Conservation (phyloP, 2,329 filamentous ascomycete species). For the Rasamsonia emersonii region DNA sequence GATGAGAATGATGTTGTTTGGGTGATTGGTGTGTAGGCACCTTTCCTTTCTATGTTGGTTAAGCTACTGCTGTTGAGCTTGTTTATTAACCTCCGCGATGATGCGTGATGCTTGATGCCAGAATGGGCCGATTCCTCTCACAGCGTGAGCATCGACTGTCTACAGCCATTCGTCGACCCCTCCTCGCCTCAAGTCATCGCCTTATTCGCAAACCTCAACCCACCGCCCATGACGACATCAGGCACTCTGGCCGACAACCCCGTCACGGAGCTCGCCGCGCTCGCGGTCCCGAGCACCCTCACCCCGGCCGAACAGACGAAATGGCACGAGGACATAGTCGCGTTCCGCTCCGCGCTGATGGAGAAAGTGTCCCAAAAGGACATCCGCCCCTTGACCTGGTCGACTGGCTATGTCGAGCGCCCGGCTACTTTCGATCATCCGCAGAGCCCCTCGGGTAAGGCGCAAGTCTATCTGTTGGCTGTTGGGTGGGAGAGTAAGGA, state of each 20-base stretch:
- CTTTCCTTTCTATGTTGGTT: not conserved
- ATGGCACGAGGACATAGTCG: constrained; percentile 24
- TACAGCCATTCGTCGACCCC: constrained; percentile 18
- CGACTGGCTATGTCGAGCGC: constrained; percentile 29
- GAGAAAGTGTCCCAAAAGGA: constrained; percentile 21
- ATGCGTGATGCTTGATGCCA: constrained; percentile 7
- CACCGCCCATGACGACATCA: constrained; percentile 18
- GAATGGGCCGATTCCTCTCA: constrained; percentile 26
- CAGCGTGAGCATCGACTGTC: constrained; percentile 11
- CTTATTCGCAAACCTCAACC: constrained; percentile 23
- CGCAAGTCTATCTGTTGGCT: constrained; percentile 34
- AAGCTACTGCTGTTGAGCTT: not conserved
- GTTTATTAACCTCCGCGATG: not conserved
- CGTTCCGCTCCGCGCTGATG: constrained; percentile 29
- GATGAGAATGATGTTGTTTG: constrained; percentile 29
- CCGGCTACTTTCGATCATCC: constrained; percentile 22
- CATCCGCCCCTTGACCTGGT: constrained; percentile 20
- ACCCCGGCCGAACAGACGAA: constrained; percentile 18
- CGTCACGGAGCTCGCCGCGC: constrained; percentile 41
- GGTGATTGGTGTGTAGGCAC: constrained; percentile 24
- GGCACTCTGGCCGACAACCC: constrained; percentile 29
- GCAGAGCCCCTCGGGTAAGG: constrained; percentile 33
- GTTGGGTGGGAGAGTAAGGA: constrained; percentile 47
- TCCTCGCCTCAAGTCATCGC: constrained; percentile 13
- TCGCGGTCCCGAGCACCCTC: constrained; percentile 34